Evolutionary conservation across 2,329 filamentous ascomycete genomes (phyloP).

Genomic region (Diplocarpon mali): DNA sequence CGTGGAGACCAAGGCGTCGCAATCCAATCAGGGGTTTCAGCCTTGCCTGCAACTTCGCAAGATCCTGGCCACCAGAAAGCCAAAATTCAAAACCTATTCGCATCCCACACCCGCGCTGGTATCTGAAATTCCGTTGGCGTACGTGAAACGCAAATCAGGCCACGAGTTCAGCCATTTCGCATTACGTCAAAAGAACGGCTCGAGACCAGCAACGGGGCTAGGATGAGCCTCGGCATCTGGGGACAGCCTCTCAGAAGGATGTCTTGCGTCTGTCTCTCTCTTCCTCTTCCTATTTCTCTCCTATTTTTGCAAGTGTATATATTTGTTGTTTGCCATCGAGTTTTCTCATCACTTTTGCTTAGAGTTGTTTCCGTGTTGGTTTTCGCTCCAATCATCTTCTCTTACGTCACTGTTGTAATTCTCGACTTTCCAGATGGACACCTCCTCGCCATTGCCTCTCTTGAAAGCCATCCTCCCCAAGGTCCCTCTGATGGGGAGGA

Average conservation of each 20-base stretch:
- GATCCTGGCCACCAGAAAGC: slow-evolving; percentile 5
- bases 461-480: slow-evolving; percentile 33
- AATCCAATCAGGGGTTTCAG: slow-evolving; percentile 1
- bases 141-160: not conserved
- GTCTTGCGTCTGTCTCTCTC: not conserved
- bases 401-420: not conserved
- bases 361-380: not conserved
- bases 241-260: not conserved
- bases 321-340: not conserved
- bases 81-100: not conserved
- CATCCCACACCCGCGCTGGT: not conserved
- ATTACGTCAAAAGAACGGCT: too few species aligned
- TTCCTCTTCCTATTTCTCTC: not conserved
- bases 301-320: not conserved
- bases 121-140: not conserved
- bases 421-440: slow-evolving; percentile 13
- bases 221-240: slow-evolving; percentile 13
- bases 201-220: slow-evolving; percentile 2
- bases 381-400: not conserved
- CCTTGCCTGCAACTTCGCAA: slow-evolving; percentile 11
- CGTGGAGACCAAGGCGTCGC: too few species aligned
- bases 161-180: not conserved
- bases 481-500: slow-evolving; percentile 51
- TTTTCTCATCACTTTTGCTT: not conserved
- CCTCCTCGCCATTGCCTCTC: slow-evolving; percentile 15